Evolutionary conservation across 164 flowering plant genomes (phyloP), one percentile per base, ranked within the genome.

Genomic region (Piper longum): DNA sequence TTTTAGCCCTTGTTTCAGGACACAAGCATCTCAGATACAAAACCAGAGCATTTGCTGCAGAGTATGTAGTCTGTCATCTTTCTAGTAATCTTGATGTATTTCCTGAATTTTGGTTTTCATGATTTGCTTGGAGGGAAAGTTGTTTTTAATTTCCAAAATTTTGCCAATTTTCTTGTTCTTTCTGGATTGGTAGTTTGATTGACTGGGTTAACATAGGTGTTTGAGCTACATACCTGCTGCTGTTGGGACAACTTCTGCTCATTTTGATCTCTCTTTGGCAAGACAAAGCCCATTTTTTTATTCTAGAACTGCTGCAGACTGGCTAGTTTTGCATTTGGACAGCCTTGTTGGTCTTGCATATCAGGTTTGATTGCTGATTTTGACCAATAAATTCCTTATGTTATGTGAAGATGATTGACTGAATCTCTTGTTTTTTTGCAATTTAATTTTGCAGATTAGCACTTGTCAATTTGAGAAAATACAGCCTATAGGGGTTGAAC

Each of bases 41-140:
- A 36, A 93, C 99, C n/a, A 78, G 95, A 75, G 80, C 82, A 70
- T 93, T 93, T 75, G 97, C 99, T 69, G 97, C 97, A 54, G 99
- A 93, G 99, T 93, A 90, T 63, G 97, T 79, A 51, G 45, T 11
- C 52, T 13, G 57, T 16, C 9, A 54, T 19, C 52, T 54, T 60
- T 4, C 48, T 26, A n/a, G 3, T 36, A 7, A 4, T 5, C 41
- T 43, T 8, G 3, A 14, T 16, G 11, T 59, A 5, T 42, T 17
- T 4, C 16, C 19, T 60, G 14, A 9, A 3, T 2, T 48, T 2
- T 44, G 7, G 48, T 48, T 3, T 48, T 3, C 3, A 9, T 1
- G 1, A 6, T 48, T 48, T 48, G 52, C 14, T 48, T 48, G 36
- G 36, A 26, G 36, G 36, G 36, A 36, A 6, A 59, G 36, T 36